A percentile compares a stretch with the other conserved stretches of the same genome.
Evolutionary conservation across 2,329 filamentous ascomycete genomes (phyloP).

Genomic region (Cercospora sojina): DNA sequence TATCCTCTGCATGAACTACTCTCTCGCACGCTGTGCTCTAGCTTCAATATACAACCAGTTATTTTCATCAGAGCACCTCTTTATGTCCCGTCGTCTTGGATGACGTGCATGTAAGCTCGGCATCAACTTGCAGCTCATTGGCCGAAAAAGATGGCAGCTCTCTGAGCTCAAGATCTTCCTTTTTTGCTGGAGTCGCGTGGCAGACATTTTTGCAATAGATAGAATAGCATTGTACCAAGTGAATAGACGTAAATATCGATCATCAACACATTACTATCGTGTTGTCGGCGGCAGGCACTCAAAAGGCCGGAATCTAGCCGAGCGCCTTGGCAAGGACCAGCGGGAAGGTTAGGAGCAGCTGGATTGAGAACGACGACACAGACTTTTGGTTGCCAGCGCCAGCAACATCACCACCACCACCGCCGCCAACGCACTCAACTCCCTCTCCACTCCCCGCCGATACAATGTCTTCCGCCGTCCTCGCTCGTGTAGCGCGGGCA

Average conservation of each 20-base stretch:
- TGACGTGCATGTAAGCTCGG: conserved; percentile 8
- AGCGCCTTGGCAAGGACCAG: conserved; percentile 3
- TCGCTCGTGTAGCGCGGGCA: conserved; percentile 31
- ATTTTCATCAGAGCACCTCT: neutral
- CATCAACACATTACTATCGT: neutral
- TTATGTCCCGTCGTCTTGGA: neutral
- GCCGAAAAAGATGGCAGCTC: conserved; percentile 4
- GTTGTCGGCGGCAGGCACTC: neutral
- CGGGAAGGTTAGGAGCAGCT: conserved; percentile 7
- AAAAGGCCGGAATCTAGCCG: conserved; percentile 1
- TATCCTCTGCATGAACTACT: neutral
- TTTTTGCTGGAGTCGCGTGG: neutral
- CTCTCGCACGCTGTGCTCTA: neutral
- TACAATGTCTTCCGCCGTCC: conserved; percentile 34
- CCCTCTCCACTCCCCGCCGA: conserved; percentile 24
- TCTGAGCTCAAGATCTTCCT: conserved; percentile 6
- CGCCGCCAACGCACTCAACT: conserved; percentile 17
- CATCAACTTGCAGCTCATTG: neutral
- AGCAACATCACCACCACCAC: conserved; percentile 1
- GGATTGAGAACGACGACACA: conserved; percentile 2
- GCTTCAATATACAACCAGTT: neutral
- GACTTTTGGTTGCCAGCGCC: conserved; percentile 6
- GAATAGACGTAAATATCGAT: neutral
- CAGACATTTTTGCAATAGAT: neutral
- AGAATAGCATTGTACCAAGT: neutral